These are phyloP conservation scores for Ampelocalamus luodianensis DNA, from an alignment of 176 grass and related monocot species.

Conservation along the genomic window DNA sequence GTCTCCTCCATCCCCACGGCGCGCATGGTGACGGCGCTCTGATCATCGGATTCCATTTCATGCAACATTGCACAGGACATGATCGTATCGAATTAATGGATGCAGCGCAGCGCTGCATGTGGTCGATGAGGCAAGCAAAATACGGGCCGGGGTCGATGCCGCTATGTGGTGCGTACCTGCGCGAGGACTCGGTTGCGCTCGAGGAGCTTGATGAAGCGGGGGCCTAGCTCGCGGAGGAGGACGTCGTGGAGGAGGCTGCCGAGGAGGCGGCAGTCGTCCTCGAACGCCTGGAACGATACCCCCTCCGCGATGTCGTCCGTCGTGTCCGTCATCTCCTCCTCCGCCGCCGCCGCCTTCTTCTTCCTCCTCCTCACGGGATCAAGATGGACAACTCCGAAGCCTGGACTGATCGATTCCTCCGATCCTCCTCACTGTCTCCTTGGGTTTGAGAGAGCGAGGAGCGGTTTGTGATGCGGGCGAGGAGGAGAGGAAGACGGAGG, in stretches of 20 bases:
- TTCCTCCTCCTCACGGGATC: background rate
- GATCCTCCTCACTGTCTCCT: too few relatives aligned
- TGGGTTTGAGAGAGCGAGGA: background rate
- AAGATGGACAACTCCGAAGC: background rate
- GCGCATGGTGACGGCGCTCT: too few relatives aligned
- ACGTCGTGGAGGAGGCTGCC: conserved; percentile 88
- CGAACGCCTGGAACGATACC: conserved; percentile 93
- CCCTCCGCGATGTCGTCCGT: conserved; percentile 93
- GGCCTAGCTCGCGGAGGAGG: conserved; percentile 80
- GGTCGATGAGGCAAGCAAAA: background rate
- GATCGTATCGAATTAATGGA: too few relatives aligned
- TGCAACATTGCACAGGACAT: too few relatives aligned
- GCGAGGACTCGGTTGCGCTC: conserved; percentile 84
- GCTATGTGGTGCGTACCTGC: conserved; percentile 38
- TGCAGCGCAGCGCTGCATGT: background rate
- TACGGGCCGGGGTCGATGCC: background rate
- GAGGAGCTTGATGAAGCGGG: conserved; percentile 83
- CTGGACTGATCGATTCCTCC: background rate
- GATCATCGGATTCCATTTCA: too few relatives aligned
- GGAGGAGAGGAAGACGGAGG: background rate
- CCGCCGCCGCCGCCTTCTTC: background rate
- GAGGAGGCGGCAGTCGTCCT: conserved; percentile 92
- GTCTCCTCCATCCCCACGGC: too few relatives aligned
- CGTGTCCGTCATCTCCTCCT: conserved; percentile 78
- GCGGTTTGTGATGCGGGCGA: background rate